Base-by-base conservation (phyloP, 202 grass and related monocot genomes). In the Carex sylvatica region DNA sequence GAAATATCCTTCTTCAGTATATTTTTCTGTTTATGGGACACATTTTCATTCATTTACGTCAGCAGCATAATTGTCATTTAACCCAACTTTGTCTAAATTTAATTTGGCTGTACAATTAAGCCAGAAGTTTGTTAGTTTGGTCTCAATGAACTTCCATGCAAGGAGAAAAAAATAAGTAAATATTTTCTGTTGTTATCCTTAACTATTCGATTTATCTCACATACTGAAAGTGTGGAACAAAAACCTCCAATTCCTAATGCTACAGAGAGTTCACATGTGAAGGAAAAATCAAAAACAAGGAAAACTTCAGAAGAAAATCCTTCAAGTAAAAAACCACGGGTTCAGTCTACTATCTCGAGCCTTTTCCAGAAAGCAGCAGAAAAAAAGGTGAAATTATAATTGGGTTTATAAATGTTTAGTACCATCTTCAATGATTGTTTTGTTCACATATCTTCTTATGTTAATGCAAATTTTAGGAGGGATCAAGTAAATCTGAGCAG, bases 261-360 rank as follows among this genome's bases (percentile, higher is more conserved):
- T 85, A 81, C 80, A 78, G 47, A 68, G 44, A 85, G 6, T 80
- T 44, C 64, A 61, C 18, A 20, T 76, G 52, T 78, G 38, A 90
- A 91, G 59, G 62, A 79, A 46, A 85, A 91, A 33, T 20, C 81
- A 65, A 90, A 88, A 80, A 55, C 46, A 80, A 55, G 60, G 65
- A 82, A 88, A 83, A 58, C 4, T 58, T 9, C 12, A 6, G 68
- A 84, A 46, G 75, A 61, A 73, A 30, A 88, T 84, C 64, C 86
- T n/a, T 15, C 87, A 49, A 68, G 30, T 81, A 95, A 84, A 83
- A 97, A 88, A 80, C 80, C 86, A 84, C 87, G 88, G 38, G 92
- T 95, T 81, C 95, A 95, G 83, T 84, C 95, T 88, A 95, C 91
- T 83, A 75, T 98, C 72, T 98, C 92, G 83, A 83, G 59, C 61